Evolutionary conservation across 2,329 filamentous ascomycete genomes (phyloP), one percentile per base, ranked within the genome.

Genomic region (Penicillium sp.): DNA sequence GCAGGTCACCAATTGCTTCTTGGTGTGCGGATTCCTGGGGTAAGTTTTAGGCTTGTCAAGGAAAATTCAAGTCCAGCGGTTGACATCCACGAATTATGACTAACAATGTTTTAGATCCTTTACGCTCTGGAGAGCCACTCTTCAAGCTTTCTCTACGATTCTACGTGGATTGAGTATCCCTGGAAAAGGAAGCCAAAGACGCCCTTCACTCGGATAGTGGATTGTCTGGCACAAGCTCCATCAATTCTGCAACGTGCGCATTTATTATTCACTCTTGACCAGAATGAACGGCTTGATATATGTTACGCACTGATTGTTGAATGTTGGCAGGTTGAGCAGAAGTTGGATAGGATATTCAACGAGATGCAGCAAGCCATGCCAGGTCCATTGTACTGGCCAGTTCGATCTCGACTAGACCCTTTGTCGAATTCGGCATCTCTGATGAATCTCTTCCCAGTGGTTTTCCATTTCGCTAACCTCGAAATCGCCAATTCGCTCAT

Each of bases 1-100:
- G 62, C 75, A 30, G 76, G 65, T 17, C 74, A 78, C 68, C 60
- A 70, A 30, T 60, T 79, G 13, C 78, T 78, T 57, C 56, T 75
- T 10, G 69, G 72, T 0, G 73, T 75, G 53, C 65, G 47, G 10
- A 50, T 50, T 19, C 47, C 47, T 2, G 47, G 75, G 19, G 72
- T 30, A 63, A 72, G 4, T 56, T 15, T 8, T 33, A 8, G 9
- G 7, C 13, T n/a, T 24, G 19, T 19, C 17, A 17, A 40, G 3
- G 15, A 3, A 8, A 26, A 26, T 3, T 26, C 26, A 26, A 26
- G 26, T 26, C 5, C 5, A 26, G 26, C 26, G 26, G 26, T 26
- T 26, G 26, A 26, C 3, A 26, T 26, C 26, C 26, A 26, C 5
- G 5, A 26, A 26, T 26, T 26, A 3, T 22, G 19, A 19, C 24